Percentiles rank a stretch among this genome's conserved stretches.
phyloP scores from a whole-genome alignment of 148 eudicot species.

The Heliosperma pusillum region DNA sequence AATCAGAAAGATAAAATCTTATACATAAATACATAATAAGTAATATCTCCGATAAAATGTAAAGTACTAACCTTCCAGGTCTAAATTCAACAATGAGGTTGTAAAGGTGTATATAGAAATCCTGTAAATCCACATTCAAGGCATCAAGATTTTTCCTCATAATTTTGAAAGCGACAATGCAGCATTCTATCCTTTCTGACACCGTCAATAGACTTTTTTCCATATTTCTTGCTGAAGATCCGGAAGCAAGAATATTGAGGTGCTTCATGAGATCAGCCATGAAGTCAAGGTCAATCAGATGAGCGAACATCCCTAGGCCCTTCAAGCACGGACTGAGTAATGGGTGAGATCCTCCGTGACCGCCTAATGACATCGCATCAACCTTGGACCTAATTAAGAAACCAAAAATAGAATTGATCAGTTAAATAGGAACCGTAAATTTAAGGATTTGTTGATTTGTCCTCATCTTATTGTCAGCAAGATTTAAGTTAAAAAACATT shows the following conservation, averaged over 20 bases:
- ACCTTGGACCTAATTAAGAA: slow-evolving; percentile 42
- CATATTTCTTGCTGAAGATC: slow-evolving; percentile 32
- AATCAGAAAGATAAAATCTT: not conserved
- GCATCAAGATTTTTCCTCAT: slow-evolving; percentile 96
- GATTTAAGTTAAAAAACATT: too few relatives aligned
- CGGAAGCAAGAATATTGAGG: slow-evolving; percentile 85
- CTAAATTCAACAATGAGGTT: slow-evolving; percentile 74
- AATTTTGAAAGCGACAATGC: slow-evolving; percentile 91
- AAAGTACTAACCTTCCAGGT: slow-evolving; percentile 71
- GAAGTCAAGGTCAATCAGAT: slow-evolving; percentile 84
- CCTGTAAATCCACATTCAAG: slow-evolving; percentile 87
- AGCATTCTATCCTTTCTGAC: slow-evolving; percentile 81
- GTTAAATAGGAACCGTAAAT: not conserved
- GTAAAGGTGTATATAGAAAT: slow-evolving; percentile 82
- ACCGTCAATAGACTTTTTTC: slow-evolving; percentile 48
- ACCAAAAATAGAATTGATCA: not conserved
- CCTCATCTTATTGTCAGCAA: not conserved
- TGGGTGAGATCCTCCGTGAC: slow-evolving; percentile 51
- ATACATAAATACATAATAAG: not conserved
- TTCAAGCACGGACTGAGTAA: slow-evolving; percentile 81
- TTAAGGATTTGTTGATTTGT: not conserved
- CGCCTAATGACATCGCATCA: slow-evolving; percentile 24
- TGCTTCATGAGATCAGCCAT: slow-evolving; percentile 87
- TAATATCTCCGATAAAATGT: not conserved
- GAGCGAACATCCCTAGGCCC: slow-evolving; percentile 86